Percentiles rank a stretch among this genome's conserved stretches.
These are phyloP conservation scores for Carex parvula DNA, from an alignment of 176 grass and related monocot species.

Conservation along the genomic window DNA sequence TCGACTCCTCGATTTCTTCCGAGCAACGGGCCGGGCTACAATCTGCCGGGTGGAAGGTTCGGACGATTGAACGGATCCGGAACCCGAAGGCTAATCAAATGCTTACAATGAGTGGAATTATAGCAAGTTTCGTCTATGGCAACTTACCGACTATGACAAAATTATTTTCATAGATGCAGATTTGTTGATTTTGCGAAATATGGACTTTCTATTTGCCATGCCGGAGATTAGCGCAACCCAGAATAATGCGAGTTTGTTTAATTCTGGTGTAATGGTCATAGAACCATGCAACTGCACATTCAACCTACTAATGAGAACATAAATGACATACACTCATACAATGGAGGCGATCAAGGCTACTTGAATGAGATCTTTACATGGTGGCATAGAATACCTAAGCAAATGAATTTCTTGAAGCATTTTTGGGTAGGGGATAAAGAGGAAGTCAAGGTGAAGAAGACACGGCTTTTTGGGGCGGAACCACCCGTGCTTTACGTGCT, in stretches of 20 bases:
- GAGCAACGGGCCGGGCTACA: constrained; percentile 43
- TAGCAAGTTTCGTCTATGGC: constrained; percentile 87
- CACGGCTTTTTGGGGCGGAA: constrained; percentile 15
- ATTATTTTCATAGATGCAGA: constrained; percentile 74
- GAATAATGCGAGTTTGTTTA: constrained; percentile 51
- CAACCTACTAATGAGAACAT: constrained; percentile 53
- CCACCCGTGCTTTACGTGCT: constrained; percentile 39
- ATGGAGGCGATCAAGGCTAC: constrained; percentile 52
- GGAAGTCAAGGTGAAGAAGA: constrained; percentile 26
- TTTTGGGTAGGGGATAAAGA: constrained; percentile 31
- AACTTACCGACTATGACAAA: constrained; percentile 71
- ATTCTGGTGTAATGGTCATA: constrained; percentile 76
- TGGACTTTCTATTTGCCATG: constrained; percentile 57
- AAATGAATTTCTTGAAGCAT: constrained; percentile 58
- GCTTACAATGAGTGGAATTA: constrained; percentile 88
- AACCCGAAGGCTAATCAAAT: constrained; percentile 47
- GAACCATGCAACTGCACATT: constrained; percentile 73
- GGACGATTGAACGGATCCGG: constrained; percentile 43
- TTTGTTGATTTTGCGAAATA: constrained; percentile 52
- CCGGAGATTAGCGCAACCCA: constrained; percentile 53
- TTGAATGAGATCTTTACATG: constrained; percentile 56
- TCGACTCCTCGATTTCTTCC: constrained; percentile 36
- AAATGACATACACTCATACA: constrained; percentile 39
- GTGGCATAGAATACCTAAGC: constrained; percentile 45
- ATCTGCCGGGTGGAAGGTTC: constrained; percentile 54